Evolutionary conservation across 768 basidiomycete genomes (phyloP), one percentile per base, ranked within the genome.

Genomic region (Amanita pseudoporphyria): DNA sequence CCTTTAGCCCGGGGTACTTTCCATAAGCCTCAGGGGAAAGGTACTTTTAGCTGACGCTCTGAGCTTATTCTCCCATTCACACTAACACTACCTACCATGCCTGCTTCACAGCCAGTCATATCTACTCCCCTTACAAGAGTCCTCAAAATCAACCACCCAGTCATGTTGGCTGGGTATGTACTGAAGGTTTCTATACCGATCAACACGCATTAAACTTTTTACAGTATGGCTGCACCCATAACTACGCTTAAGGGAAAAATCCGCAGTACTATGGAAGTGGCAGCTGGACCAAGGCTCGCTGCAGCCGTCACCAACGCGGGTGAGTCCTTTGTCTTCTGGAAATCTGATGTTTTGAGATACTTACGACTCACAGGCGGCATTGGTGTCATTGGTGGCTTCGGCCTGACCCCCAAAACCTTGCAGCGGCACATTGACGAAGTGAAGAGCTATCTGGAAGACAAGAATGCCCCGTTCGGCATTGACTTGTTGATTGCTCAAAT

Each of bases 261-360:
- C n/a, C n/a, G n/a, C n/a, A n/a, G n/a, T n/a, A n/a, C n/a, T n/a
- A n/a, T n/a, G 88, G 89, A 87, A 60, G 81, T 91, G 28, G 89
- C 88, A 45, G 86, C 89, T 41, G 87, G 87, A 5, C 87, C 89
- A 9, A 84, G 74, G 64, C 68, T 93, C 6, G 90, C 90, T 16
- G 91, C 89, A 18, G 80, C 87, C 1, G 88, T 93, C n/a, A 88
- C 88, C n/a, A 93, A 93, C 59, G 79, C 91, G 18, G 91, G 84
- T 73, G 53, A 38, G 63, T 53, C 35, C 24, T 10, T 32, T 6
- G 2, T 22, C 9, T 3, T n/a, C 30, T 50, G n/a, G 49, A 42
- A 42, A 24, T 2, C 32, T n/a, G n/a, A n/a, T 18, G 18, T 16
- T 13, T 33, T 28, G 16, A 32, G 30, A 37, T 40, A 19, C 43